Conservation (phyloP, 2,329 filamentous ascomycete genomes). For the Magnaporthales sp. region DNA sequence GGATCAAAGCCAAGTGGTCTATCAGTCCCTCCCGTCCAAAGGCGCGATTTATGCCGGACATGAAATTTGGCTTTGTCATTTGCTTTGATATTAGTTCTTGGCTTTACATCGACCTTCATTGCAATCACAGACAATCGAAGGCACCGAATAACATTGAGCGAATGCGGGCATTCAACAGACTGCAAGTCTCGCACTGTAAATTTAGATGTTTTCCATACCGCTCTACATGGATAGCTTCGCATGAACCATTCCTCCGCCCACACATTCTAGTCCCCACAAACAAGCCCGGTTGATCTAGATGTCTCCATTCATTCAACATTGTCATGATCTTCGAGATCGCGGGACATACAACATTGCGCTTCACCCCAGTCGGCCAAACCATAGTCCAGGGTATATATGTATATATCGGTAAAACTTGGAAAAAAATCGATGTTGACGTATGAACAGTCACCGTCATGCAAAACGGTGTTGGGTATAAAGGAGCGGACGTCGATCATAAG, state of each 20-base stretch:
- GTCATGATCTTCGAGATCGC: not conserved
- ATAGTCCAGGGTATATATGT: not conserved
- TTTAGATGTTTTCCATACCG: not conserved
- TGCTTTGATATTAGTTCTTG: not conserved
- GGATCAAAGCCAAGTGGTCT: not conserved
- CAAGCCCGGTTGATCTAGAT: not conserved
- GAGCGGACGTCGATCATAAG: constrained; percentile 1
- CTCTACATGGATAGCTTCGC: not conserved
- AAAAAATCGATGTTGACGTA: not conserved
- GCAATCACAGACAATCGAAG: not conserved
- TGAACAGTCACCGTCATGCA: not conserved
- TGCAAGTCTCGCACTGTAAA: not conserved
- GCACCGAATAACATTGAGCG: not conserved
- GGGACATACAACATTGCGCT: not conserved
- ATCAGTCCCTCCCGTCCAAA: not conserved
- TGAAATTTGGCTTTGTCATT: not conserved
- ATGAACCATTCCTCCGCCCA: not conserved
- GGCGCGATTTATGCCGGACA: not conserved
- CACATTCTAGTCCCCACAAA: not conserved
- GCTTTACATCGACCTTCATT: not conserved
- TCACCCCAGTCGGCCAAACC: not conserved
- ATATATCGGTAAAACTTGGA: not conserved
- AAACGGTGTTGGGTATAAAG: constrained; percentile 1
- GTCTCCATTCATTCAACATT: not conserved
- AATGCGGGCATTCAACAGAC: not conserved